A percentile compares a stretch with the other conserved stretches of the same genome.
Evolutionary conservation across 768 basidiomycete species (phyloP).

Genomic region (Cyathus striatus): DNA sequence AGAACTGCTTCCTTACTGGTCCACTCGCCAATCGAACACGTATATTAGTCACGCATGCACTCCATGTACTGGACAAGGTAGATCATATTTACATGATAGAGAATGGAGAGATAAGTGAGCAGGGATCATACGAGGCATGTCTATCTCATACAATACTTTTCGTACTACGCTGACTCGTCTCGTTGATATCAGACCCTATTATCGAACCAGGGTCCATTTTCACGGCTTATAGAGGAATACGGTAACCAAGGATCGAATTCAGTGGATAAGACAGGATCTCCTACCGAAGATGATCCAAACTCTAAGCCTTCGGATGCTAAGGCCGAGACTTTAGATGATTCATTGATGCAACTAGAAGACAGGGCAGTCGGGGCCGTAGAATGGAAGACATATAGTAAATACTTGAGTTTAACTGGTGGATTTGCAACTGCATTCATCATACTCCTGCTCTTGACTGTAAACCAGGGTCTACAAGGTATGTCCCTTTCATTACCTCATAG

Average conservation of each 20-base stretch:
- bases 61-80: conserved; percentile 42
- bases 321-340: conserved; percentile 21
- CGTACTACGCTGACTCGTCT: too few relatives aligned
- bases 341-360: conserved; percentile 54
- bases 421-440: conserved; percentile 41
- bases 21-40: conserved; percentile 43
- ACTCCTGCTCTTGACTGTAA: conserved; percentile 31
- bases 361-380: conserved; percentile 49
- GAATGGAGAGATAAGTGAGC: conserved; percentile 43
- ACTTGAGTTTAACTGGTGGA: conserved; percentile 44
- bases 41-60: conserved; percentile 48
- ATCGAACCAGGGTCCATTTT: conserved; percentile 1
- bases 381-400: conserved; percentile 43
- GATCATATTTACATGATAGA: conserved; percentile 56
- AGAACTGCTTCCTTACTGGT: conserved; percentile 44
- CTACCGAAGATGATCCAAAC: neutral
- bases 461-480: conserved; percentile 43
- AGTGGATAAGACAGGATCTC: neutral
- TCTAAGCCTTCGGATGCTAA: neutral
- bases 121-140: conserved; percentile 44
- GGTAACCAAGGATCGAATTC: conserved; percentile 1
- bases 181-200: too few relatives aligned
- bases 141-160: neutral
- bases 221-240: conserved; percentile 9
- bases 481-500: neutral